Conservation (phyloP, 2,329 filamentous ascomycete species). For the Cryphonectria japonica region DNA sequence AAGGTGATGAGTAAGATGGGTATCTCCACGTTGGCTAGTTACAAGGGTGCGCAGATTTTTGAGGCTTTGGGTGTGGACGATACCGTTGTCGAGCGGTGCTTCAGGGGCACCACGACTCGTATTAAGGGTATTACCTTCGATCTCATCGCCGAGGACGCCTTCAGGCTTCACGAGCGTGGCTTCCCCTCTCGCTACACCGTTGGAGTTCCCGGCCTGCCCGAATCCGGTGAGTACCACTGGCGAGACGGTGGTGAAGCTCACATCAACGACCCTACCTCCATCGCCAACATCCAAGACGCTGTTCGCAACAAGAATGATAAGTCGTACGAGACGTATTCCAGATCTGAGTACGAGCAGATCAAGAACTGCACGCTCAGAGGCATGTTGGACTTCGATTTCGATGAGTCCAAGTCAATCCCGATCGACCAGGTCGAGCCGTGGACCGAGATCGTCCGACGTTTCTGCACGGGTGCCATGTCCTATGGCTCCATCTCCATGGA, state of each 20-base stretch:
- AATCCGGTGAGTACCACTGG: conserved; percentile 98
- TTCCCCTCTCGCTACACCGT: conserved; percentile 81
- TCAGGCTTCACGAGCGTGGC: conserved; percentile 92
- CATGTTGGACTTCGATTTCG: conserved; percentile 94
- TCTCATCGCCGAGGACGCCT: conserved; percentile 89
- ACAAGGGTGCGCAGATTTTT: conserved; percentile 98
- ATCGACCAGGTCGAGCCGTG: conserved; percentile 98
- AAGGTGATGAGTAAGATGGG: conserved; percentile 99
- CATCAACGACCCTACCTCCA: conserved; percentile 91
- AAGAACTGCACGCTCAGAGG: conserved; percentile 95
- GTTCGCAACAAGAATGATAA: conserved; percentile 98
- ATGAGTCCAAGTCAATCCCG: conserved; percentile 80
- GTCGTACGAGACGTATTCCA: conserved; percentile 95
- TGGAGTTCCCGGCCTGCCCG: conserved; percentile 77
- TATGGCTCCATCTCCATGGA: conserved; percentile 99
- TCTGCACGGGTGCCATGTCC: conserved; percentile 97
- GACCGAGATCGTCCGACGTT: conserved; percentile 96
- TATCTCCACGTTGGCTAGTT: conserved; percentile 93
- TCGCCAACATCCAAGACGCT: conserved; percentile 96
- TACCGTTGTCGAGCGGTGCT: conserved; percentile 89
- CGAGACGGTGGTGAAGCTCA: conserved; percentile 94
- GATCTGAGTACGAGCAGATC: conserved; percentile 92
- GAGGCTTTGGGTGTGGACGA: conserved; percentile 94
- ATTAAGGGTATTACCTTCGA: conserved; percentile 95
- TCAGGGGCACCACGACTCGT: conserved; percentile 89